phyloP scores from a whole-genome alignment of 2,329 filamentous ascomycete genomes.

The Fusarium armeniacum region DNA sequence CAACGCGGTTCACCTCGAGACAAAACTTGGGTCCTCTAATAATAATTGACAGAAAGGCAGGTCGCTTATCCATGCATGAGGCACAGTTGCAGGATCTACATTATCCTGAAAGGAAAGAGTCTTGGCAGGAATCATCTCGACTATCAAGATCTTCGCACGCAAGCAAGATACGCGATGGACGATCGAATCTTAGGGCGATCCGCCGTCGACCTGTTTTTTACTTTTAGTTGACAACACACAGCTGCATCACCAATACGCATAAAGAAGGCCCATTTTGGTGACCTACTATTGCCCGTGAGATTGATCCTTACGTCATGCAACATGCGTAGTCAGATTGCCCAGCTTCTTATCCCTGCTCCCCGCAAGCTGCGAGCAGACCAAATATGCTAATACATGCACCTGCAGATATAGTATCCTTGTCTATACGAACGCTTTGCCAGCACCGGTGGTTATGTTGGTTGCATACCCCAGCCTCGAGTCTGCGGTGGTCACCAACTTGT shows the following conservation, averaged over 20 bases:
- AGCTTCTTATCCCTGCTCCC: conserved; percentile 1
- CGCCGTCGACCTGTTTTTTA: not conserved
- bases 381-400: not conserved
- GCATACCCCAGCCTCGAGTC: conserved; percentile 1
- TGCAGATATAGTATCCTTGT: conserved; percentile 4
- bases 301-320: conserved; percentile 19
- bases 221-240: not conserved
- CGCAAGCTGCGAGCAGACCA: not conserved
- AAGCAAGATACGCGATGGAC: not conserved
- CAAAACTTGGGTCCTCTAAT: not conserved
- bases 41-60: not conserved
- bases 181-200: not conserved
- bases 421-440: not conserved
- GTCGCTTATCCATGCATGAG: not conserved
- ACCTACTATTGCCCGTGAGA: not conserved
- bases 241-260: not conserved
- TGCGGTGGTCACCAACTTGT: conserved; percentile 3
- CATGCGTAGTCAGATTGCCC: conserved; percentile 3
- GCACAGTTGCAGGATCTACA: not conserved
- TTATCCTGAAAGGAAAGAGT: not conserved
- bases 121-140: conserved; percentile 3
- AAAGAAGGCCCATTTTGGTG: too few species aligned
- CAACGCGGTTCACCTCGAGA: not conserved
- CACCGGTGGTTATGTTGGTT: not conserved
- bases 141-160: not conserved